These are phyloP conservation scores for Perkinsus chesapeaki DNA, from an alignment of 169 alveolate species.

Conservation along the genomic window DNA sequence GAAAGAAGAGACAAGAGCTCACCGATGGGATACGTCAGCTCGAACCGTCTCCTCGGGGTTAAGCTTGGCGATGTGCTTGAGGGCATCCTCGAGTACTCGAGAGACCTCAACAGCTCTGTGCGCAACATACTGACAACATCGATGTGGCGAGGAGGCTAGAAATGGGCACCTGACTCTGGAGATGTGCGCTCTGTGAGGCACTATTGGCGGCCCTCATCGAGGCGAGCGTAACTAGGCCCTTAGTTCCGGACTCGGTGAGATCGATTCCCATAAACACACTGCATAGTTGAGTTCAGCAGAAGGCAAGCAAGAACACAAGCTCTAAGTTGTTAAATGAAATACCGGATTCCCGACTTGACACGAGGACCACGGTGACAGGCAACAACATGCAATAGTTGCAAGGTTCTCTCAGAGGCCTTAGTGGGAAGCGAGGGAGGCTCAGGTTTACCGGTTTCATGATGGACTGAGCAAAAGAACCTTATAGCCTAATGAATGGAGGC, in stretches of 20 bases:
- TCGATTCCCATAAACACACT: not conserved
- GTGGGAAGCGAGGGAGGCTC: too few relatives aligned
- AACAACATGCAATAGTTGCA: too few relatives aligned
- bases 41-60: not conserved
- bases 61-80: not conserved
- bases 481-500: too few relatives aligned
- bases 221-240: not conserved
- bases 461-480: too few relatives aligned
- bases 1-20: not conserved
- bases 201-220: not conserved
- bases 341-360: too few relatives aligned
- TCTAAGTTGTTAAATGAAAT: too few relatives aligned
- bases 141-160: not conserved
- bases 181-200: not conserved
- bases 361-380: too few relatives aligned
- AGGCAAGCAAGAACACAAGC: too few relatives aligned
- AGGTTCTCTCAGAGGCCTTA: too few relatives aligned
- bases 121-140: not conserved
- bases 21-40: not conserved
- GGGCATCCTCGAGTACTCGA: not conserved
- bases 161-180: not conserved
- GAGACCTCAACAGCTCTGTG: not conserved
- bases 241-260: not conserved
- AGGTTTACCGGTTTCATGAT: too few relatives aligned
- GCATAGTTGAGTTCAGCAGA: too few relatives aligned